A percentile compares a stretch with the other conserved stretches of the same genome.
Conservation (phyloP, 2,329 filamentous ascomycete genomes). For the Fonsecaea erecta region DNA sequence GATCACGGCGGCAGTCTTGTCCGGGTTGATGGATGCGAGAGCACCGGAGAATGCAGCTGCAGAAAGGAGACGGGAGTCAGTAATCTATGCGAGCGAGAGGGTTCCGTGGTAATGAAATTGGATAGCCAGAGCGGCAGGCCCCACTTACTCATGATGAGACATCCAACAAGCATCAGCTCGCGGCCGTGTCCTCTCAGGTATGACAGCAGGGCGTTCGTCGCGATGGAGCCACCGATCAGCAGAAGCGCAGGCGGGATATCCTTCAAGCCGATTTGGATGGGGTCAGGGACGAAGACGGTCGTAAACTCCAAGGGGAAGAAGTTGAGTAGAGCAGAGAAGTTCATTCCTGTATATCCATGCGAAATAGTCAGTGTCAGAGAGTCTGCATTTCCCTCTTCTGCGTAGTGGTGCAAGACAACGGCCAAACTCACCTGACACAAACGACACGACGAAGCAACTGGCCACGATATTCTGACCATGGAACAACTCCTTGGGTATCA, state of each 20-base stretch:
- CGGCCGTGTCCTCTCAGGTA: neutral
- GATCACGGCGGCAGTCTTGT: neutral
- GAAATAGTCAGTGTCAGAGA: neutral
- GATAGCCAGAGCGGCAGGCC: neutral
- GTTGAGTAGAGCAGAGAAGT: conserved; percentile 7
- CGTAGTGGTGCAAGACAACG: neutral
- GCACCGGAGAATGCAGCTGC: neutral
- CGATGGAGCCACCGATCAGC: conserved; percentile 4
- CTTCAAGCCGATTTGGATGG: conserved; percentile 6
- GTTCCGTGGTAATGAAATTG: neutral
- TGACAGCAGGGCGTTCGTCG: neutral
- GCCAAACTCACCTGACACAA: neutral
- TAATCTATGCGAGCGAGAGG: neutral
- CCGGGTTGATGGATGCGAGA: neutral
- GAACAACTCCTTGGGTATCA: conserved; percentile 3
- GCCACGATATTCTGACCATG: conserved; percentile 2
- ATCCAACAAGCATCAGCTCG: conserved; percentile 6
- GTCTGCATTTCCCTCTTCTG: too few relatives aligned
- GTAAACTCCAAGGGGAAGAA: conserved; percentile 5
- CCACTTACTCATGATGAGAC: conserved; percentile 12
- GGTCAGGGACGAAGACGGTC: conserved; percentile 5
- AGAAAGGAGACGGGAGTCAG: neutral
- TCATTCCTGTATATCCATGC: neutral
- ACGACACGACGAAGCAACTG: neutral
- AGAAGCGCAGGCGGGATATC: conserved; percentile 1